Evolutionary conservation across 768 basidiomycete species (phyloP).

Genomic region (Termitomyces sp.): DNA sequence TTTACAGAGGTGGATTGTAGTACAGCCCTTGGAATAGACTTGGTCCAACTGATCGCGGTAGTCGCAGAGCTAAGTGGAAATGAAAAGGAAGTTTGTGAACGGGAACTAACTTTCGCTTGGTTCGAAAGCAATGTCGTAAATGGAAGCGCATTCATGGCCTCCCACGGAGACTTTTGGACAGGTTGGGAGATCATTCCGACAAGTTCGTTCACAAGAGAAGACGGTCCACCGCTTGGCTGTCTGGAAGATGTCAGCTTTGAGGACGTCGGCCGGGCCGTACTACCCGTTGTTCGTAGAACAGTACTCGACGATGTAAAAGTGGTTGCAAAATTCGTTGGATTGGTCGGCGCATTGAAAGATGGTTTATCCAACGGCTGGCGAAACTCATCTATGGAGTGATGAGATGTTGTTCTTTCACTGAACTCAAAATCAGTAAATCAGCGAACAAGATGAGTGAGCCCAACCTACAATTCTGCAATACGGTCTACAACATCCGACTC

Average conservation of each 20-base stretch:
- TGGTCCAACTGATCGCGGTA: background rate
- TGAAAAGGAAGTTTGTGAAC: background rate
- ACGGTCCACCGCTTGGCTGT: background rate
- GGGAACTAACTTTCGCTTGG: background rate
- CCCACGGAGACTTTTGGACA: background rate
- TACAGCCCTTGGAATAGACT: background rate
- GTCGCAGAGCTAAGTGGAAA: background rate
- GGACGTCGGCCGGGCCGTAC: background rate
- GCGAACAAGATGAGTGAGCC: background rate
- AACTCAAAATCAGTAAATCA: slow-evolving; percentile 5
- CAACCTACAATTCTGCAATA: slow-evolving; percentile 48
- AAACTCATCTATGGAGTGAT: slow-evolving; percentile 13
- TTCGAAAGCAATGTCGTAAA: background rate
- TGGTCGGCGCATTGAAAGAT: slow-evolving; percentile 8
- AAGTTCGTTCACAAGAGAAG: background rate
- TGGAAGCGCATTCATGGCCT: background rate
- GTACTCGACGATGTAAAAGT: slow-evolving; percentile 6
- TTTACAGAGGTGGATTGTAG: background rate
- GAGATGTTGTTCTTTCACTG: slow-evolving; percentile 25
- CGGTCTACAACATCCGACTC: slow-evolving; percentile 37
- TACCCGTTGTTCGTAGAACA: background rate
- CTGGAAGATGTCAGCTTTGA: background rate
- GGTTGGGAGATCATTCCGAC: background rate
- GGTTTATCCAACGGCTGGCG: background rate
- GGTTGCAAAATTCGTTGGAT: background rate